Conservation (phyloP, 129 eudicot genomes). For the Arctium lappa region DNA sequence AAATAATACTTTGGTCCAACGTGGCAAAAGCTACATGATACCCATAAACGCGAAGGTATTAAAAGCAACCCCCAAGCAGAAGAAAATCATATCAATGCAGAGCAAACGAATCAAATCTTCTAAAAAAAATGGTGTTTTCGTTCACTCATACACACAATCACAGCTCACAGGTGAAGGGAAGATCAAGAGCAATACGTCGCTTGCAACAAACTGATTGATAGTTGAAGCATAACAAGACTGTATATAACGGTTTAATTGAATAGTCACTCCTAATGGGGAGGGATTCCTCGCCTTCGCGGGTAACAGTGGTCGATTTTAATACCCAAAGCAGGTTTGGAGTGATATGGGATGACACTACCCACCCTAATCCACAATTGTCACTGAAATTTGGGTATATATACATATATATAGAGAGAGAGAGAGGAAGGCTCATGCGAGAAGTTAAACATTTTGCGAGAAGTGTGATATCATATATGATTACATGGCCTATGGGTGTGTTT, state of each 20-base stretch:
- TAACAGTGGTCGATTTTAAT: too few relatives aligned
- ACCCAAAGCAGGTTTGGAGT: too few relatives aligned
- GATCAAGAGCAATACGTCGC: background rate
- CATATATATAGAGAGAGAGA: too few relatives aligned
- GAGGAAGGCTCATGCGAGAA: background rate
- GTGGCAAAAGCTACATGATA: background rate
- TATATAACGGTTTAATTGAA: background rate
- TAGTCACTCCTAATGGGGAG: too few relatives aligned
- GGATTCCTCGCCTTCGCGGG: too few relatives aligned
- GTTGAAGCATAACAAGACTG: background rate
- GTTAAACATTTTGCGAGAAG: too few relatives aligned
- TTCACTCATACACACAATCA: background rate
- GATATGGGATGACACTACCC: background rate
- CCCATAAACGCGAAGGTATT: background rate
- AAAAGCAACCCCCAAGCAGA: background rate
- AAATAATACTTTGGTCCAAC: background rate
- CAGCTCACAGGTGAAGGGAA: background rate
- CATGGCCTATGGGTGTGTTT: too few relatives aligned
- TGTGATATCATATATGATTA: too few relatives aligned
- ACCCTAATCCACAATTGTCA: background rate
- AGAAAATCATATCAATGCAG: background rate
- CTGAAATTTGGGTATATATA: background rate
- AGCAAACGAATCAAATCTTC: background rate
- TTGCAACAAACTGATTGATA: background rate
- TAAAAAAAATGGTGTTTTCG: background rate